phyloP scores from a whole-genome alignment of 1,139 yeast species.

The Debaryomycetaceae sp. region DNA sequence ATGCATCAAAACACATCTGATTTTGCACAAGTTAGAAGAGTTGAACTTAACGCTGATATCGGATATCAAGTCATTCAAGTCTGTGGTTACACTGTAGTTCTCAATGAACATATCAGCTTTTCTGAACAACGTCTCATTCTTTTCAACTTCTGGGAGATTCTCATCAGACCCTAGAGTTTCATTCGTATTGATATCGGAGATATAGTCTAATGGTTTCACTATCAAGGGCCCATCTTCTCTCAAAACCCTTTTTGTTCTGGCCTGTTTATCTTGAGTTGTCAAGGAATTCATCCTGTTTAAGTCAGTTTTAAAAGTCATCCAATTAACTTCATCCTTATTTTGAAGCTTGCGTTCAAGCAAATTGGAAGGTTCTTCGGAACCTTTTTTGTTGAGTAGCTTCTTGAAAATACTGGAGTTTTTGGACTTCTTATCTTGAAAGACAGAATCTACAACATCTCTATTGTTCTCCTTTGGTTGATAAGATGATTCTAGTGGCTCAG shows the following conservation, averaged over 20 bases:
- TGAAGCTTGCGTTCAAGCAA: slow-evolving; percentile 35
- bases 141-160: slow-evolving; percentile 15
- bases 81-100: slow-evolving; percentile 25
- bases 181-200: slow-evolving; percentile 49
- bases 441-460: slow-evolving; percentile 34
- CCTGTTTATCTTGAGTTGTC: slow-evolving; percentile 64
- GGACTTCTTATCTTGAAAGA: slow-evolving; percentile 45
- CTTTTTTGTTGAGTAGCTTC: slow-evolving; percentile 43
- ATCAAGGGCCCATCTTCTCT: slow-evolving; percentile 62
- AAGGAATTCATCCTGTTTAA: slow-evolving; percentile 75
- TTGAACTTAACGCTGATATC: slow-evolving; percentile 43
- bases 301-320: slow-evolving; percentile 47
- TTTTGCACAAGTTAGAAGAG: slow-evolving; percentile 30
- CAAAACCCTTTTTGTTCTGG: slow-evolving; percentile 65
- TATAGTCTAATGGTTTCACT: slow-evolving; percentile 65
- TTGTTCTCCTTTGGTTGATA: slow-evolving; percentile 19
- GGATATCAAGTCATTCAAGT: slow-evolving; percentile 44
- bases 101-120: slow-evolving; percentile 34
- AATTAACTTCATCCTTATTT: slow-evolving; percentile 32
- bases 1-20: slow-evolving; percentile 39
- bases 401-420: slow-evolving; percentile 53
- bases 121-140: slow-evolving; percentile 13
- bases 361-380: slow-evolving; percentile 25
- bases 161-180: slow-evolving; percentile 30
- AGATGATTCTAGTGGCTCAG: slow-evolving; percentile 10